Percentiles rank a stretch among this genome's conserved stretches.
Evolutionary conservation across 2,329 filamentous ascomycete species (phyloP).

Genomic region (Ceratocystis albifundus): DNA sequence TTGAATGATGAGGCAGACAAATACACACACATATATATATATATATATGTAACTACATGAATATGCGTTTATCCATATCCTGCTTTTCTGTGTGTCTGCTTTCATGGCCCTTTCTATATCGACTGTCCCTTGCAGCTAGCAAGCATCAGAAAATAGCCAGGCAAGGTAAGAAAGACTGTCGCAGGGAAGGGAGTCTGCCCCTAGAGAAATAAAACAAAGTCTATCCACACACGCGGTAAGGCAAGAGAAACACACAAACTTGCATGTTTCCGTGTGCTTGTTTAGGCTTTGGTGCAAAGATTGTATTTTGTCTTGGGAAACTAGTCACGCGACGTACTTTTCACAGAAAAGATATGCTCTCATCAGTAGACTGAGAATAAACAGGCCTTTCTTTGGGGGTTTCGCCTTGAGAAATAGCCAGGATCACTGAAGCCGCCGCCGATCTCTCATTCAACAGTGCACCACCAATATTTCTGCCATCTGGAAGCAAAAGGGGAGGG

Average conservation of each 20-base stretch:
- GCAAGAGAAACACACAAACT: neutral
- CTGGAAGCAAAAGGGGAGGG: neutral
- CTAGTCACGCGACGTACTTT: neutral
- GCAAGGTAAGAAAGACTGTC: neutral
- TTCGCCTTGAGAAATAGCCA: too few species aligned
- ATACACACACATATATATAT: too few species aligned
- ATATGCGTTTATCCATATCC: neutral
- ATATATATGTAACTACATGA: neutral
- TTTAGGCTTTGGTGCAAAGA: too few species aligned
- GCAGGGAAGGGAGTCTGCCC: neutral
- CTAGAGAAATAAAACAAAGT: neutral
- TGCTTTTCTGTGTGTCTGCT: neutral
- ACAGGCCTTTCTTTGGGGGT: neutral
- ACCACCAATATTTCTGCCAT: too few species aligned
- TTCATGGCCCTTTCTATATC: too few species aligned
- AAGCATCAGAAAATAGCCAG: neutral
- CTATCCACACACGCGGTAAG: neutral
- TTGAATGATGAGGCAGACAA: too few species aligned
- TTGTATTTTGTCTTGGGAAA: neutral
- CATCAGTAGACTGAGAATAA: neutral
- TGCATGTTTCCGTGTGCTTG: neutral
- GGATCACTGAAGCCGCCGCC: too few species aligned
- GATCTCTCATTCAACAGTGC: too few species aligned
- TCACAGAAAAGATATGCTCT: neutral
- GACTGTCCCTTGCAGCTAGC: neutral